Evolutionary conservation across 768 basidiomycete species (phyloP).

Genomic region (Boletus barrowsii): DNA sequence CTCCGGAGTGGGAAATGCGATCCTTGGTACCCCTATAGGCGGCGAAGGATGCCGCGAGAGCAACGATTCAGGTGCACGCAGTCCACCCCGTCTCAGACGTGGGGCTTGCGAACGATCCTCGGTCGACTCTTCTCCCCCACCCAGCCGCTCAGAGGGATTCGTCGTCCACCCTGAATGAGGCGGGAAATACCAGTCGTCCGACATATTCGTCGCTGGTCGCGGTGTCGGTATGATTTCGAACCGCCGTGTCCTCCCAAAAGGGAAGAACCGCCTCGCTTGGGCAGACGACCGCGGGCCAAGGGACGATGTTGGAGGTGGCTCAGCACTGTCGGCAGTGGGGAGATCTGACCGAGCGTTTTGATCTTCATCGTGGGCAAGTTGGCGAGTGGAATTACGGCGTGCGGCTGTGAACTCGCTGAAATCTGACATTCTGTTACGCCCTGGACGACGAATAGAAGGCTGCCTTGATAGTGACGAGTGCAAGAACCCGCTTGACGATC

Average conservation of each 20-base stretch:
- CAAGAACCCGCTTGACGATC: constrained; percentile 22
- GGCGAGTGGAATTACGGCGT: constrained; percentile 51
- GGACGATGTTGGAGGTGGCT: constrained; percentile 1
- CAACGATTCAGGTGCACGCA: constrained; percentile 62
- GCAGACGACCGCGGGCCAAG: constrained; percentile 14
- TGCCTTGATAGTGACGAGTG: constrained; percentile 48
- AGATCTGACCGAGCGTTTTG: constrained; percentile 10
- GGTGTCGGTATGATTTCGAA: constrained; percentile 36
- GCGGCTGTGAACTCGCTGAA: constrained; percentile 72
- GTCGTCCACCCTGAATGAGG: constrained; percentile 21
- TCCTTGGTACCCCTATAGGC: constrained; percentile 20
- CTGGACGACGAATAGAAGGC: constrained; percentile 57
- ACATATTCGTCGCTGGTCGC: constrained; percentile 25
- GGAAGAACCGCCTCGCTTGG: constrained; percentile 54
- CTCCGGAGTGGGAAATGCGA: constrained; percentile 21
- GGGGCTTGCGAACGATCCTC: constrained; percentile 41
- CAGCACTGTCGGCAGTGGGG: background rate
- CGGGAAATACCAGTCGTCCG: constrained; percentile 35
- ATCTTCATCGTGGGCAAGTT: constrained; percentile 30
- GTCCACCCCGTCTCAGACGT: constrained; percentile 63
- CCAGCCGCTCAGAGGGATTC: constrained; percentile 17
- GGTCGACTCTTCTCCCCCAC: constrained; percentile 29
- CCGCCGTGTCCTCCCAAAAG: constrained; percentile 46
- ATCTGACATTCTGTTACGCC: constrained; percentile 54
- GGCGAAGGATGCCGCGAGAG: constrained; percentile 47